Evolutionary conservation across 257 asterid genomes (phyloP), one percentile per base, ranked within the genome.

Genomic region (Penstemon barbatus): DNA sequence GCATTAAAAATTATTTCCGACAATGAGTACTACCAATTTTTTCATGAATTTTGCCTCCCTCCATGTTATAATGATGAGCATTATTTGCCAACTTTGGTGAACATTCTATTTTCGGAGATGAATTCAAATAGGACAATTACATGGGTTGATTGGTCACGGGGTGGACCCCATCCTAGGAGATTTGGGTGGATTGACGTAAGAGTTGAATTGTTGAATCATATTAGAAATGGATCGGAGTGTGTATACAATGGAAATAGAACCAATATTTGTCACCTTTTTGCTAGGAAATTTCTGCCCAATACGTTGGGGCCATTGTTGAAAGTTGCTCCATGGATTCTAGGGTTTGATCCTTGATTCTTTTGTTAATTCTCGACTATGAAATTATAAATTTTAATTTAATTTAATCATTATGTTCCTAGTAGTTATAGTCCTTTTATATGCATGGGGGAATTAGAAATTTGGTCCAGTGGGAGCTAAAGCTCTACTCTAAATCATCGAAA

Each of bases 81-180:
- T 55, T 89, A 89, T 46, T 39, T 87, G 67, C 92, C 92, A 1
- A 89, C 96, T 1, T 40, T 83, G 70, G 84, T 71, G 41, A 83
- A 89, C 76, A 81, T 87, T 71, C 64, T 85, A 5, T 74, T 52
- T 8, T 77, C 87, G 7, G 75, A 76, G 10, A n/a, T 56, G 80
- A 85, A 68, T 57, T 62, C 84, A 0, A 89, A 87, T 3, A 64
- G 89, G 73, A 76, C 68, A 4, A 15, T 83, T 3, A 87, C 95
- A 2, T 74, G 81, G 78, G 90, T 87, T 39, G 91, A 89, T 49
- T 87, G 95, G 96, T 85, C 91, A 0, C 68, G 81, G 60, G 89
- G 85, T 0, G 89, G 96, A 0, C 79, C 95, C 0, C 96, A 89
- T 55, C 96, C 96, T 1, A 78, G 74, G 70, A 80, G 62, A 58